Evolutionary conservation across 306 rosid species (phyloP).

Genomic region (Ziziphus jujuba): DNA sequence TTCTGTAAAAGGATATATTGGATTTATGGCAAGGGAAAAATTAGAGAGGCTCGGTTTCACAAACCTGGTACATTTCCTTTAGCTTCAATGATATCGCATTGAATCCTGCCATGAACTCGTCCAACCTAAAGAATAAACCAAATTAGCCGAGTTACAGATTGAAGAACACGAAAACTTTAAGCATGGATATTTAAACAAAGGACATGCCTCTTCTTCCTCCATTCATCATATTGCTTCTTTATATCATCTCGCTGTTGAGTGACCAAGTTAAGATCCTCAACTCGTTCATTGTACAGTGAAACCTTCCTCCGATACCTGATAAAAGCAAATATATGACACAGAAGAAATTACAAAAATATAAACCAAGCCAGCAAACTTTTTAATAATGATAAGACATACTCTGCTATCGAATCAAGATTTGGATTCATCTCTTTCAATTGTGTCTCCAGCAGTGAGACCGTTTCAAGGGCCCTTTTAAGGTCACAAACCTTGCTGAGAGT

Average conservation of each 20-base stretch:
- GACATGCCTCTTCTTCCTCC: constrained; percentile 80
- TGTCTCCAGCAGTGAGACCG: constrained; percentile 74
- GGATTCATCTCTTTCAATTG: constrained; percentile 95
- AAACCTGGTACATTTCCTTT: constrained; percentile 96
- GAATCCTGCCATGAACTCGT: constrained; percentile 96
- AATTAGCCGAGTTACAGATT: constrained; percentile 14
- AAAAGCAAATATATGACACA: constrained; percentile 21
- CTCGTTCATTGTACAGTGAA: constrained; percentile 71
- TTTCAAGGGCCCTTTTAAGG: constrained; percentile 75
- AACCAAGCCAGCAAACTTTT: constrained; percentile 13
- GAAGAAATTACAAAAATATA: not conserved
- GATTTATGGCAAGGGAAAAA: not conserved
- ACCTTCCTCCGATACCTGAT: constrained; percentile 82
- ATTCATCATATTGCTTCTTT: constrained; percentile 84
- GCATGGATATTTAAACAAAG: not conserved
- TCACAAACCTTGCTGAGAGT: constrained; percentile 51
- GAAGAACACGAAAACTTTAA: constrained; percentile 1
- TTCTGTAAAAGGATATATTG: not conserved
- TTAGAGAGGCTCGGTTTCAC: constrained; percentile 21
- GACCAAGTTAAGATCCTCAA: constrained; percentile 78
- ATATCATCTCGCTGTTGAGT: constrained; percentile 80
- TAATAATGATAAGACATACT: constrained; percentile 43
- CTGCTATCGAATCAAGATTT: constrained; percentile 93
- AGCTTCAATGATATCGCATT: constrained; percentile 88
- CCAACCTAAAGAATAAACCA: constrained; percentile 55